Evolutionary conservation across 495 filamentous ascomycete genomes (phyloP).

Genomic region (Aspergillus nidulans): DNA sequence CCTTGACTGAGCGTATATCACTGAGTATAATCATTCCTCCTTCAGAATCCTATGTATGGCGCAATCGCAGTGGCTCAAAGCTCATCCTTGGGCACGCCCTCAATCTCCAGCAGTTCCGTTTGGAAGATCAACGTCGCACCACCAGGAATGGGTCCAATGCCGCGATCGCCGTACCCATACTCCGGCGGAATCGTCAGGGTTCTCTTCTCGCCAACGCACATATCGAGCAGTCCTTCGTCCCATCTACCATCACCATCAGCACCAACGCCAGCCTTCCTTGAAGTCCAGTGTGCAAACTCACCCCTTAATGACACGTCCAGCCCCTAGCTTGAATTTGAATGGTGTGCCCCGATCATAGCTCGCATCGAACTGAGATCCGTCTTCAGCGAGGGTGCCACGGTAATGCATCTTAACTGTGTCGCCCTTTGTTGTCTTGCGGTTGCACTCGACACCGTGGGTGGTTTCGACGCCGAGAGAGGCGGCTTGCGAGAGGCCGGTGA

Average conservation of each 20-base stretch:
- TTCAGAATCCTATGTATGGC: too few relatives aligned
- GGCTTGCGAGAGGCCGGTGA: constrained; percentile 52
- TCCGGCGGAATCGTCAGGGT: constrained; percentile 87
- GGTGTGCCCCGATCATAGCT: constrained; percentile 71
- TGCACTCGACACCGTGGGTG: constrained; percentile 65
- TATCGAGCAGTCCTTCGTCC: constrained; percentile 87
- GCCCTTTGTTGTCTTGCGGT: constrained; percentile 68
- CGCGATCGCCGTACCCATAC: constrained; percentile 74
- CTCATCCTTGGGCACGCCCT: constrained; percentile 67
- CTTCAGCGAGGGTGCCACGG: constrained; percentile 62
- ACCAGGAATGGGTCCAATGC: constrained; percentile 72
- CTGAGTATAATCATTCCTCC: too few relatives aligned
- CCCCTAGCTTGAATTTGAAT: constrained; percentile 73
- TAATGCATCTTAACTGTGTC: constrained; percentile 86
- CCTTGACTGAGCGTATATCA: too few relatives aligned
- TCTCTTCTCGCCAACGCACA: constrained; percentile 96
- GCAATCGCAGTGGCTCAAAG: constrained; percentile 24
- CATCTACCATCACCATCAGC: constrained; percentile 45
- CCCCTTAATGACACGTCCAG: constrained; percentile 83
- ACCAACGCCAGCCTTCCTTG: not conserved
- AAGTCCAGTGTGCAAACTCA: constrained; percentile 30
- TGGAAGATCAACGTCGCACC: constrained; percentile 83
- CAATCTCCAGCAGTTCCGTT: constrained; percentile 85
- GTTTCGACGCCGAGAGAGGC: constrained; percentile 68
- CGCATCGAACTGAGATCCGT: constrained; percentile 52